Conservation (phyloP, 495 filamentous ascomycete genomes). For the Xylaria venustula region DNA sequence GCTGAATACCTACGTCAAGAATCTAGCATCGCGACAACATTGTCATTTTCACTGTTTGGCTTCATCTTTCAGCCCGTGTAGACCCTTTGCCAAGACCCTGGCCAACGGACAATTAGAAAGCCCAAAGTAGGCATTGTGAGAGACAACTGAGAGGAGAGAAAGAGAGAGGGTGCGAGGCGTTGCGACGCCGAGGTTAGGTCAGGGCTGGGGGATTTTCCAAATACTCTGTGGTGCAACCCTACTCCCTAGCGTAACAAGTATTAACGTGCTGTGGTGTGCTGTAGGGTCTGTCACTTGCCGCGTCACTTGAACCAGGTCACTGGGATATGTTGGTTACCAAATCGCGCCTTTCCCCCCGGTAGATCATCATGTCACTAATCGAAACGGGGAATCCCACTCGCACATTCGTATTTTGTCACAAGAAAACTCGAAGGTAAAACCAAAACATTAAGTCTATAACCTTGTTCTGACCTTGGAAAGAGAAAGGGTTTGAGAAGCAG, state of each 20-base stretch:
- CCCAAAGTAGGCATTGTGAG: too few species aligned
- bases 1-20: too few species aligned
- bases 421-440: too few species aligned
- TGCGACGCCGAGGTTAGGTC: not conserved
- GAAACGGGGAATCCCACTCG: not conserved
- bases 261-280: too few species aligned
- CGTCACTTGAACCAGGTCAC: conserved; percentile 8
- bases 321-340: conserved; percentile 3
- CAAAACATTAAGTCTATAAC: not conserved
- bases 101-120: not conserved
- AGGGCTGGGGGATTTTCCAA: not conserved
- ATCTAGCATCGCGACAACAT: too few species aligned
- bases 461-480: too few species aligned
- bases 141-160: too few species aligned
- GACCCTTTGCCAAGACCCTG: not conserved
- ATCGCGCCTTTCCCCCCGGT: not conserved
- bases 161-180: too few species aligned
- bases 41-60: too few species aligned
- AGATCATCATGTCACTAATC: conserved; percentile 8
- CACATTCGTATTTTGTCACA: not conserved
- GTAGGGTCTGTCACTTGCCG: not conserved
- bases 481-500: too few species aligned
- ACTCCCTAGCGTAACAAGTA: not conserved
- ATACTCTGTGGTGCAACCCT: not conserved
- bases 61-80: too few species aligned